Conservation (phyloP, 2,329 filamentous ascomycete genomes). For the Hymenoscyphus salicellus region DNA sequence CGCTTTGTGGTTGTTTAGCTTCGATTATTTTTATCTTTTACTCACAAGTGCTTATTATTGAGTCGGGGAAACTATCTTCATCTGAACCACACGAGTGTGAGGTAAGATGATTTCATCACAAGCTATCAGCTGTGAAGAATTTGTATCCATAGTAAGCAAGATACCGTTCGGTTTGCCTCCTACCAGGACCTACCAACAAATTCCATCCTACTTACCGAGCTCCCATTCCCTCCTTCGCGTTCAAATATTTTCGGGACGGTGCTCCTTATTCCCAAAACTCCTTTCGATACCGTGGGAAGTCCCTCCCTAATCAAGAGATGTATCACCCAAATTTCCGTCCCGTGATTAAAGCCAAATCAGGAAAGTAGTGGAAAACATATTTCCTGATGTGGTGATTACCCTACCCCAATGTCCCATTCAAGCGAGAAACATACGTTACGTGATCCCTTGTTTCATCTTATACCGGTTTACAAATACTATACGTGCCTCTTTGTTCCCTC, state of each 20-base stretch:
- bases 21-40: neutral
- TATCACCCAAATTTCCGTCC: neutral
- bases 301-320: neutral
- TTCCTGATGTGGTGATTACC: neutral
- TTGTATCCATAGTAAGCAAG: neutral
- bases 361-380: neutral
- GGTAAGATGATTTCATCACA: neutral
- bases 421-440: conserved; percentile 1
- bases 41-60: neutral
- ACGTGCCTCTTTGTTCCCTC: neutral
- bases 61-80: neutral
- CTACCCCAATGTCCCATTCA: neutral
- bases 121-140: neutral
- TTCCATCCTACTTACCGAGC: neutral
- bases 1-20: neutral
- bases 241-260: neutral
- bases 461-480: neutral
- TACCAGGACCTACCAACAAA: neutral
- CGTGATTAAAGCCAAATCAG: neutral
- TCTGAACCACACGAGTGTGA: neutral
- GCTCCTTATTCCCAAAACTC: neutral
- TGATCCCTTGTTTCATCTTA: neutral
- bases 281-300: no score
- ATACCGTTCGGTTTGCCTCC: neutral
- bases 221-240: neutral